Conservation (phyloP, 495 filamentous ascomycete genomes). For the Rostrohypoxylon terebratum region DNA sequence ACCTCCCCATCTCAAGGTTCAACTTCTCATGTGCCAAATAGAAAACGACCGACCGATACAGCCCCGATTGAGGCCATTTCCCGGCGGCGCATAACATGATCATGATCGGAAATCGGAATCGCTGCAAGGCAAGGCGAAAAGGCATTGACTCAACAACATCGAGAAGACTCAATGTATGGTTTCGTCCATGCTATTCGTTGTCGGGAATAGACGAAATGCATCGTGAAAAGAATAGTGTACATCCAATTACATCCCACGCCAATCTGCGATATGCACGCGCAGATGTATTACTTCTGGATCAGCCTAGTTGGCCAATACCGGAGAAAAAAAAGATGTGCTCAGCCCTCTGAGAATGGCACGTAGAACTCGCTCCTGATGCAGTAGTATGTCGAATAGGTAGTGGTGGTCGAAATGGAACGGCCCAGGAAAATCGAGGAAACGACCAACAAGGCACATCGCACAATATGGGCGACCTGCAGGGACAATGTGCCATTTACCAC, state of each 20-base stretch:
- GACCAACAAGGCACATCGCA: conserved; percentile 16
- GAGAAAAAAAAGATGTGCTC: conserved; percentile 37
- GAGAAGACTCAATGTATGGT: conserved; percentile 25
- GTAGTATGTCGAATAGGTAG: conserved; percentile 24
- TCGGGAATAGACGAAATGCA: conserved; percentile 28
- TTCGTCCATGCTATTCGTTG: conserved; percentile 21
- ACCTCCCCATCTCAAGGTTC: conserved; percentile 35
- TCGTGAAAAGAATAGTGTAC: conserved; percentile 34
- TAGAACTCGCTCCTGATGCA: conserved; percentile 28
- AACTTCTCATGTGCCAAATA: conserved; percentile 39
- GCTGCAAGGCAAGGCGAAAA: conserved; percentile 27
- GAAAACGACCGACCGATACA: conserved; percentile 39
- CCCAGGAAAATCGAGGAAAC: conserved; percentile 8
- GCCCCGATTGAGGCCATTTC: conserved; percentile 28
- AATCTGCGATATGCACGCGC: conserved; percentile 38
- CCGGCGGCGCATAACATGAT: conserved; percentile 23
- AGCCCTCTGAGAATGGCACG: conserved; percentile 32
- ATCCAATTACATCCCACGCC: conserved; percentile 31
- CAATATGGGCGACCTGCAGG: conserved; percentile 25
- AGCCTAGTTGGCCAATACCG: conserved; percentile 42
- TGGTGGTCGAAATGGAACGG: conserved; percentile 12
- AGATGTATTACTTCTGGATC: conserved; percentile 42
- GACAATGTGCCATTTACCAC: conserved; percentile 14
- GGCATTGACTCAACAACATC: conserved; percentile 23
- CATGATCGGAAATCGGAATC: conserved; percentile 18